These are phyloP conservation scores for Saccharomycopsis fibuligera DNA, from an alignment of 805 yeast species.

Conservation along the genomic window DNA sequence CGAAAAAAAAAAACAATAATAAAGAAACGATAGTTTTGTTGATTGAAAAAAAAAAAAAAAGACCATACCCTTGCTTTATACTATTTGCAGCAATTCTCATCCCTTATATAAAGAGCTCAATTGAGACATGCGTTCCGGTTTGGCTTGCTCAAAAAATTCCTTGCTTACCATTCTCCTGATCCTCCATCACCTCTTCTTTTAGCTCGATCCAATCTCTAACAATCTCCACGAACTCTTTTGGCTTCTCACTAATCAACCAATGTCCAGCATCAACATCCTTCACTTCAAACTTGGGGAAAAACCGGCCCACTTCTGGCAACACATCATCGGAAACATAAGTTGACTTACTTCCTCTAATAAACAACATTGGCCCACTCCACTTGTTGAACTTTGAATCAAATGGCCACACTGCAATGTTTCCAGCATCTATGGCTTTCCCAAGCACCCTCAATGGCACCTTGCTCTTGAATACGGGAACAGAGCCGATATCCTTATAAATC, in stretches of 20 bases:
- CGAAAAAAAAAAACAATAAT: no score
- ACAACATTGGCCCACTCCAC: conserved; percentile 68
- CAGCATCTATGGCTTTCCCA: conserved; percentile 56
- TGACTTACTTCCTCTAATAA: conserved; percentile 74
- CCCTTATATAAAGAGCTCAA: no score
- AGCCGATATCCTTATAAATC: conserved; percentile 27
- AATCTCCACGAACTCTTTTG: conserved; percentile 60
- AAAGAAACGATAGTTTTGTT: no score
- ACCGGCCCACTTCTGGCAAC: conserved; percentile 62
- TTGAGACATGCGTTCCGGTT: no score
- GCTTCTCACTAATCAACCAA: conserved; percentile 88
- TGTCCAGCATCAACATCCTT: conserved; percentile 82
- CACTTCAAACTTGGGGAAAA: conserved; percentile 72
- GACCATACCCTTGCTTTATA: no score
- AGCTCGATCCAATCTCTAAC: conserved; percentile 56
- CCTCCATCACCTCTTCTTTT: conserved; percentile 16
- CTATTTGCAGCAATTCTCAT: no score
- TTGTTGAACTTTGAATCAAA: conserved; percentile 46
- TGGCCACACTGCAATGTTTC: conserved; percentile 72
- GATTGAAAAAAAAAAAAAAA: no score
- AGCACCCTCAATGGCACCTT: conserved; percentile 70
- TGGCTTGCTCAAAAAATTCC: no score
- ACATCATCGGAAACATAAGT: conserved; percentile 78
- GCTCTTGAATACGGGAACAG: conserved; percentile 31
- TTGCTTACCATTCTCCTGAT: conserved; percentile 5